Percentiles rank a stretch among this genome's conserved stretches.
Conservation (phyloP, 352 stramenopile genomes). For the Achlya hypogyna region DNA sequence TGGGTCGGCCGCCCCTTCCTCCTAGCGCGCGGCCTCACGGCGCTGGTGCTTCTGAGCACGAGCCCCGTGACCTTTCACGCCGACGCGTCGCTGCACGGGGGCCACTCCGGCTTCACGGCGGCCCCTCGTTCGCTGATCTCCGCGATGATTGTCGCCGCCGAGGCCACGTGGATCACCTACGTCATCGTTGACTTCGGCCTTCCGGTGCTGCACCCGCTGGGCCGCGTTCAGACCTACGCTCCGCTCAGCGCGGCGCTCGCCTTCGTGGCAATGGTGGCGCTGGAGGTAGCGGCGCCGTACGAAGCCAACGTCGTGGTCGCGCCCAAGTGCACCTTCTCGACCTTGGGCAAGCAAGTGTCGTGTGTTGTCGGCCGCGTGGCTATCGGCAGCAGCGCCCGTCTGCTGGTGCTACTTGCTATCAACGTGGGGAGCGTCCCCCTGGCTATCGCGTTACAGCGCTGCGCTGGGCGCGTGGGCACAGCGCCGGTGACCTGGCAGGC, state of each 20-base stretch:
- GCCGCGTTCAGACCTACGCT: neutral
- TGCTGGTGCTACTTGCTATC: neutral
- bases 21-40: conserved; percentile 12
- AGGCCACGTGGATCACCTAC: conserved; percentile 14
- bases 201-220: neutral
- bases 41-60: conserved; percentile 5
- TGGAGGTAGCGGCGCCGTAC: neutral
- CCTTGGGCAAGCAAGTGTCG: neutral
- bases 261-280: neutral
- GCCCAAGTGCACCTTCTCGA: neutral
- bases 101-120: neutral
- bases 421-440: neutral
- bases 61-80: neutral
- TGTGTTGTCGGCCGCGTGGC: neutral
- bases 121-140: neutral
- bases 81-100: neutral
- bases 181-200: conserved; percentile 3
- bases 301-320: neutral
- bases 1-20: conserved; percentile 15
- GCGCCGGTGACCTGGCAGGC: neutral
- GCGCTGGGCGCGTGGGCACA: neutral
- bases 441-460: neutral
- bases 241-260: neutral
- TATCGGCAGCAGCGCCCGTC: neutral
- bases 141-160: conserved; percentile 11